A percentile compares a stretch with the other conserved stretches of the same genome.
These are phyloP conservation scores for Trametes punicea DNA, from an alignment of 768 basidiomycete genomes.

Conservation along the genomic window DNA sequence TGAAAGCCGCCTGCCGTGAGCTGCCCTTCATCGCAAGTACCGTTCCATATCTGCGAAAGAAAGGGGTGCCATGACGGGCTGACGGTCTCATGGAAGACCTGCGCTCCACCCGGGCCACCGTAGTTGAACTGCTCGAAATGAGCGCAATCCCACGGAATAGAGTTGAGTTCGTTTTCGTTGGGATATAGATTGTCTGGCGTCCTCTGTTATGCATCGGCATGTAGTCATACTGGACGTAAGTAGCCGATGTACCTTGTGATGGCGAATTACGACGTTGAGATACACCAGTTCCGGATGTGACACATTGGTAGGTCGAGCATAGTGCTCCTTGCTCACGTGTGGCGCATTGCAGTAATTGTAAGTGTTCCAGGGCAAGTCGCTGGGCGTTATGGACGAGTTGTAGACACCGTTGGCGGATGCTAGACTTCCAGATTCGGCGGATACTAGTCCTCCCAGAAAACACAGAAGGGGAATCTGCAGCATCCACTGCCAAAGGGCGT, in stretches of 20 bases:
- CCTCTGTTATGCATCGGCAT: constrained; percentile 29
- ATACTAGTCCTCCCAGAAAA: neutral
- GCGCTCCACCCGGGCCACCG: constrained; percentile 31
- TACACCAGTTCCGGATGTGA: constrained; percentile 36
- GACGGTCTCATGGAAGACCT: constrained; percentile 37
- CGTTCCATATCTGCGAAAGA: constrained; percentile 38
- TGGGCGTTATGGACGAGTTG: constrained; percentile 42
- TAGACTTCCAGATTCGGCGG: constrained; percentile 7
- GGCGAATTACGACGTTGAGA: constrained; percentile 41
- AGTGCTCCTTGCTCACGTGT: constrained; percentile 41
- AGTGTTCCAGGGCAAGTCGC: constrained; percentile 42
- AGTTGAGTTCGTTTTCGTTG: constrained; percentile 38
- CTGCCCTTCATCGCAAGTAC: constrained; percentile 47
- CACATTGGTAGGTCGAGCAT: constrained; percentile 28
- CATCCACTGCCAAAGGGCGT: constrained; percentile 1
- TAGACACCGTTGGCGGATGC: constrained; percentile 37
- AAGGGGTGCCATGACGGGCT: constrained; percentile 25
- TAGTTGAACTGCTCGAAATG: constrained; percentile 38
- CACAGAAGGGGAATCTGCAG: neutral
- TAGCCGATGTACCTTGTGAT: constrained; percentile 40
- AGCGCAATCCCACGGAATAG: constrained; percentile 40
- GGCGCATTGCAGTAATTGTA: constrained; percentile 55
- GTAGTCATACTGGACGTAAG: neutral
- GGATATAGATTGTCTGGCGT: constrained; percentile 50
- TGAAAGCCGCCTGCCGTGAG: constrained; percentile 42